Evolutionary conservation across 768 basidiomycete species (phyloP).

Genomic region (Tephrocybe sp.): DNA sequence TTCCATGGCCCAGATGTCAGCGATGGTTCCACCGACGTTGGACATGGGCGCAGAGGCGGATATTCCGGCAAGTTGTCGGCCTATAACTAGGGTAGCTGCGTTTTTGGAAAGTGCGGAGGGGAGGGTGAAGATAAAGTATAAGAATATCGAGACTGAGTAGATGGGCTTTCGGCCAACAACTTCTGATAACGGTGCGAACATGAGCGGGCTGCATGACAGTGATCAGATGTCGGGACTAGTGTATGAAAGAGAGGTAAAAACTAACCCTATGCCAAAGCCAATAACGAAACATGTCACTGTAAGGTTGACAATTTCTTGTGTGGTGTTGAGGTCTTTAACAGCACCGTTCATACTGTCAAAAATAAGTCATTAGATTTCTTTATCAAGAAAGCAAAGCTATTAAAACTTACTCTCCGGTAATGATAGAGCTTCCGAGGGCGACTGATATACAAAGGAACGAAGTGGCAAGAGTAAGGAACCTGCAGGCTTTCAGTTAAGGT

Average conservation of each 20-base stretch:
- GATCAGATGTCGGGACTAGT: too few species aligned
- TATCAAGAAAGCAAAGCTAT: neutral
- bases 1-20: conserved; percentile 42
- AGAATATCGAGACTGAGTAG: conserved; percentile 35
- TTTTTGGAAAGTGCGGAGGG: conserved; percentile 35
- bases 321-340: conserved; percentile 28
- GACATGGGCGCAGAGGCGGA: conserved; percentile 23
- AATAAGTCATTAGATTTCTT: neutral
- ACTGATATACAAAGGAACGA: conserved; percentile 37
- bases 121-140: conserved; percentile 48
- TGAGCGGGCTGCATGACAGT: conserved; percentile 31
- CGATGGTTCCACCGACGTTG: conserved; percentile 44
- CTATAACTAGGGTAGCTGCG: conserved; percentile 30
- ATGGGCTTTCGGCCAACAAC: conserved; percentile 37
- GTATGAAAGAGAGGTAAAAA: conserved; percentile 10
- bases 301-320: conserved; percentile 38
- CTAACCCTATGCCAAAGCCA: conserved; percentile 40
- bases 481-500: conserved; percentile 10
- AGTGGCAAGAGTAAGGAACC: conserved; percentile 35
- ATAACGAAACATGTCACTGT: conserved; percentile 45
- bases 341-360: conserved; percentile 31
- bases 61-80: conserved; percentile 34
- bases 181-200: conserved; percentile 40
- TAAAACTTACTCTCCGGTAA: conserved; percentile 38
- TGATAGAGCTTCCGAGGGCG: conserved; percentile 37